phyloP scores from a whole-genome alignment of 2,329 filamentous ascomycete species.

The Capronia americana region DNA sequence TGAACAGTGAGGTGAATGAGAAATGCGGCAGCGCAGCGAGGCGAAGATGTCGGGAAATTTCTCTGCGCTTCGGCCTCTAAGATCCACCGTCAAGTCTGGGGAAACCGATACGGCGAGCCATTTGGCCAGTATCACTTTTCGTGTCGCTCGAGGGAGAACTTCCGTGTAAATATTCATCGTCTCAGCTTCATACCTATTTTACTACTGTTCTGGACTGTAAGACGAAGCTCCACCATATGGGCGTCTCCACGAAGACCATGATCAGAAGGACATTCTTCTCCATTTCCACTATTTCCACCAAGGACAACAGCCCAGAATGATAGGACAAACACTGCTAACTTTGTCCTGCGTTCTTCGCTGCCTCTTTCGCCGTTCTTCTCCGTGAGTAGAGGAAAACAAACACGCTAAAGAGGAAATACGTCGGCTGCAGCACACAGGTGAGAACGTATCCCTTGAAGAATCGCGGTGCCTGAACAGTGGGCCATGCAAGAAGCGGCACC shows the following conservation, averaged over 20 bases:
- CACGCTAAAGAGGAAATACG: too few relatives aligned
- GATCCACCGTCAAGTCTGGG: constrained; percentile 7
- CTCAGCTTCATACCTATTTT: neutral
- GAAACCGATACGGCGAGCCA: constrained; percentile 9
- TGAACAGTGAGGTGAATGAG: constrained; percentile 4
- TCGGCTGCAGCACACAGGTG: constrained; percentile 1
- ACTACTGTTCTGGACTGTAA: neutral
- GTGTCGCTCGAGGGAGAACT: neutral
- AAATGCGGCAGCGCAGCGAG: constrained; percentile 19
- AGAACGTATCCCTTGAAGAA: constrained; percentile 23
- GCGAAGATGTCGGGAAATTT: constrained; percentile 12
- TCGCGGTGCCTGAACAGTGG: constrained; percentile 20
- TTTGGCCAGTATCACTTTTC: neutral
- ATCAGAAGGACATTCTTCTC: too few relatives aligned
- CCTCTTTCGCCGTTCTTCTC: too few relatives aligned
- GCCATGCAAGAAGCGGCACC: constrained; percentile 19
- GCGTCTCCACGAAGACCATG: too few relatives aligned
- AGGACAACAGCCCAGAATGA: too few relatives aligned
- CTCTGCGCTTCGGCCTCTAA: neutral
- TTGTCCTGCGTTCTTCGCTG: too few relatives aligned
- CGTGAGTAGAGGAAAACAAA: too few relatives aligned
- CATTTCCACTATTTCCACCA: too few relatives aligned
- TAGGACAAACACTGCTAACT: too few relatives aligned
- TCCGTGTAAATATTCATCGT: neutral
- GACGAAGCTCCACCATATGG: too few relatives aligned